phyloP scores from a whole-genome alignment of 352 stramenopile species.

The Pythium graminicola region DNA sequence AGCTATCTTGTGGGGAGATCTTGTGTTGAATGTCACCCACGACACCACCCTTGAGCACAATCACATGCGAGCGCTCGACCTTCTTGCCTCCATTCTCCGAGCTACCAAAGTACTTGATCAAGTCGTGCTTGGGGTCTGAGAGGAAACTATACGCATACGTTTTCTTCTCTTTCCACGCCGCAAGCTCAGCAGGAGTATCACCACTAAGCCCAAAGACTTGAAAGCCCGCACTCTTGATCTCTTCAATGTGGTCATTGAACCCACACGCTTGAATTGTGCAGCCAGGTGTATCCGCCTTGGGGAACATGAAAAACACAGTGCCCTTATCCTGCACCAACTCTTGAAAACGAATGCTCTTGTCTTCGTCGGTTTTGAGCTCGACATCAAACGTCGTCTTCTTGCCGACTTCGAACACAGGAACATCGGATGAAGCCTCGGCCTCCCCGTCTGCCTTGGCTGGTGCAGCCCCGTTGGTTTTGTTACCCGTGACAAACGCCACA shows the following conservation, averaged over 20 bases:
- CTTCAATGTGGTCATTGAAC: constrained; percentile 77
- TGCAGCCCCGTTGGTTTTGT: constrained; percentile 20
- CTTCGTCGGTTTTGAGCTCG: constrained; percentile 63
- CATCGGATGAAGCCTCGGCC: neutral
- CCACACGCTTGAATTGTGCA: constrained; percentile 80
- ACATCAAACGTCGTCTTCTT: constrained; percentile 48
- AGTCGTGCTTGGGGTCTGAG: constrained; percentile 67
- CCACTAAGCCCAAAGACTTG: constrained; percentile 77
- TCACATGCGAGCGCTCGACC: constrained; percentile 80
- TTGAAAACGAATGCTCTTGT: constrained; percentile 51
- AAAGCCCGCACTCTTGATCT: constrained; percentile 68
- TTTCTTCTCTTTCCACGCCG: constrained; percentile 73
- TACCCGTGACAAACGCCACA: constrained; percentile 62
- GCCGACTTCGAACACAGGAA: constrained; percentile 31
- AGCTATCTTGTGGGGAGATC: constrained; percentile 73
- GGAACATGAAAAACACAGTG: constrained; percentile 87
- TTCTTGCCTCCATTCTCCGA: constrained; percentile 49
- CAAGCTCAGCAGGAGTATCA: constrained; percentile 60
- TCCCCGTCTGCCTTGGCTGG: too few species aligned
- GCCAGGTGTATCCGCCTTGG: constrained; percentile 76
- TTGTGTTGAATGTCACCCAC: constrained; percentile 67
- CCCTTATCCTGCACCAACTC: constrained; percentile 66
- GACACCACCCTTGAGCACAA: constrained; percentile 67
- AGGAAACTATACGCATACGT: constrained; percentile 76
- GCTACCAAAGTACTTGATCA: constrained; percentile 79